Base-by-base conservation (phyloP, 768 basidiomycete species). In the Lyophyllum decastes region DNA sequence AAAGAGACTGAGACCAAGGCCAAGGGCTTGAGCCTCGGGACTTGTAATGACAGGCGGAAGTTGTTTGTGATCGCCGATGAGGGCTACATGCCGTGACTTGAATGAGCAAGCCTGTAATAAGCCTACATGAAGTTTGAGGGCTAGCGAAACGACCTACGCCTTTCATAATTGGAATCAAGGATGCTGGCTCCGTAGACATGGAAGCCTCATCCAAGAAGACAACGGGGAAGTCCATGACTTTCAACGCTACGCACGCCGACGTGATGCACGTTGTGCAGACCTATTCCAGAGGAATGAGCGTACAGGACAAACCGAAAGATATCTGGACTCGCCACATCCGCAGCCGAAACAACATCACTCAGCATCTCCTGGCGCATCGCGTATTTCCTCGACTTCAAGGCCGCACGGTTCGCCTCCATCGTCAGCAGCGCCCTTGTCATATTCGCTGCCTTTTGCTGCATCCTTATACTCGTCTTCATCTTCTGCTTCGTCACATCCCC, bases 21-120 rank as follows among this genome's bases (percentile, higher is more conserved):
- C 93, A 17, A 84, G 83, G 21, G 81, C 72, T 63, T 84, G 80
- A 0, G 94, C 95, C 67, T 92, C 86, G 21, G 80, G 78, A 60
- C 90, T 93, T 21, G 84, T 78, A 56, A 96, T 92, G 60, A 96
- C 84, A 0, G 95, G 94, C 8, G 95, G 94, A 10, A 98, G 79
- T 68, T 98, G 95, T 67, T 96, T 96, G 72, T 98, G 95, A 73
- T 98, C 95, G n/a, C 95, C 95, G 64, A 98, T 95, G 46, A 98
- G 82, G 1, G 93, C 85, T 30, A 93, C 79, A 64, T 97, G 95
- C 51, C 77, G 80, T 8, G 88, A 88, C 93, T 95, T 66, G 21
- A 24, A 14, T 24, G 41, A 19, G 59, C 60, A 64, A 52, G 51
- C 24, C 30, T 52, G 4, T 46, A 58, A 25, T 64, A 34, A 60